A percentile compares a stretch with the other conserved stretches of the same genome.
Conservation (phyloP, 1,139 yeast genomes). For the Petasospora fabianii region DNA sequence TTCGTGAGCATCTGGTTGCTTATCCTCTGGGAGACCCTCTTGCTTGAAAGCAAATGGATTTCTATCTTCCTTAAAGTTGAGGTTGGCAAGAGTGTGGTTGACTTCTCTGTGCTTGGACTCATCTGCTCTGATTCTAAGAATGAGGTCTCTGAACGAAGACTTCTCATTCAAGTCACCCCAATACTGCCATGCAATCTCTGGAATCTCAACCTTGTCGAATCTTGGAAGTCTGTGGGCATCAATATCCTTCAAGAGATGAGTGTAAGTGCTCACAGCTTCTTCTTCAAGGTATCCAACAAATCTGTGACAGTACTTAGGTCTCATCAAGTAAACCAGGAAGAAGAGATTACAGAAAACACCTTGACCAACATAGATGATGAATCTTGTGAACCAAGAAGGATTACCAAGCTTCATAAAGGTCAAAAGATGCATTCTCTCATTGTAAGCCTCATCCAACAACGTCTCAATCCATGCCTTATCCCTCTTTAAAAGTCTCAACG, state of each 20-base stretch:
- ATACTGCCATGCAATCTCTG: slow-evolving; percentile 25
- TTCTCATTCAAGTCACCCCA: slow-evolving; percentile 37
- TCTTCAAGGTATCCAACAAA: slow-evolving; percentile 80
- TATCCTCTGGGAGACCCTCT: slow-evolving; percentile 23
- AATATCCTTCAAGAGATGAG: slow-evolving; percentile 56
- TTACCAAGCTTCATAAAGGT: slow-evolving; percentile 65
- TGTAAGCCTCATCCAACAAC: slow-evolving; percentile 70
- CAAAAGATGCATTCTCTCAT: slow-evolving; percentile 73
- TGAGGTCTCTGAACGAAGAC: slow-evolving; percentile 56
- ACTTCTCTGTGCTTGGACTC: slow-evolving; percentile 46
- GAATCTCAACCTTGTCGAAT: slow-evolving; percentile 57
- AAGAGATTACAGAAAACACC: slow-evolving; percentile 69
- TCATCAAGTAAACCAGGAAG: slow-evolving; percentile 55
- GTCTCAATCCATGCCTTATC: slow-evolving; percentile 81
- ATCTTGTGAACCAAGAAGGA: slow-evolving; percentile 58
- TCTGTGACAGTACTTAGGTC: slow-evolving; percentile 67
- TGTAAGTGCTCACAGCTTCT: slow-evolving; percentile 71
- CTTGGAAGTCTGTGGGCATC: slow-evolving; percentile 48
- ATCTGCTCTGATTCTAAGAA: slow-evolving; percentile 49
- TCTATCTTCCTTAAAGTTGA: slow-evolving; percentile 41
- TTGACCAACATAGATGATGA: slow-evolving; percentile 60
- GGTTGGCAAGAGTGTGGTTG: slow-evolving; percentile 51
- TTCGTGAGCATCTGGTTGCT: slow-evolving; percentile 49
- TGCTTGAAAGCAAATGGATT: slow-evolving; percentile 63
- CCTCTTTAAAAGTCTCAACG: slow-evolving; percentile 54